Evolutionary conservation across 2,329 filamentous ascomycete species (phyloP).

Genomic region (Colletotrichum sublineola): DNA sequence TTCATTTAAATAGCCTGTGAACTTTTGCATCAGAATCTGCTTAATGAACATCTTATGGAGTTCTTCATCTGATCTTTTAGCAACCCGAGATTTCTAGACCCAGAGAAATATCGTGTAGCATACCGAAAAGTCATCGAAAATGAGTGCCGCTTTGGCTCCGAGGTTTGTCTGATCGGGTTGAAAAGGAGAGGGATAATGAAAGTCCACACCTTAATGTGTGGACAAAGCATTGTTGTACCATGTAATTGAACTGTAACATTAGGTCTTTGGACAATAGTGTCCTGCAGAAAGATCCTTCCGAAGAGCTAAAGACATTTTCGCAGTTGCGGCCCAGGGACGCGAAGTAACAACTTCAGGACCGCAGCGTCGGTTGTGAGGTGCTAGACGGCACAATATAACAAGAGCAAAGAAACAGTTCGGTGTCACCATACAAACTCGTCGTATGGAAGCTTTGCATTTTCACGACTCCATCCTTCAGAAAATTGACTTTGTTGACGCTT

Average conservation of each 20-base stretch:
- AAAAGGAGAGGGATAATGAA: conserved; percentile 49
- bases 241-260: not conserved
- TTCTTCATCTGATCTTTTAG: conserved; percentile 44
- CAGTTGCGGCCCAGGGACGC: conserved; percentile 55
- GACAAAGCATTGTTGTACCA: not conserved
- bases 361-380: conserved; percentile 57
- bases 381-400: conserved; percentile 56
- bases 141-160: conserved; percentile 56
- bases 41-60: conserved; percentile 46
- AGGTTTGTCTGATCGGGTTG: conserved; percentile 52
- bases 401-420: conserved; percentile 52
- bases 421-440: conserved; percentile 44
- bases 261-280: not conserved
- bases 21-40: conserved; percentile 45
- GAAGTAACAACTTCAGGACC: conserved; percentile 54
- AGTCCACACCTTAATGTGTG: conserved; percentile 36
- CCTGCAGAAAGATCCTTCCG: conserved; percentile 51
- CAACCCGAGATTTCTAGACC: conserved; percentile 53
- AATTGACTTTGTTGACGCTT: conserved; percentile 50
- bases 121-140: conserved; percentile 53
- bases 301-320: conserved; percentile 53
- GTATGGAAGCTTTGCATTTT: conserved; percentile 42
- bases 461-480: conserved; percentile 44
- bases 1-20: conserved; percentile 37
- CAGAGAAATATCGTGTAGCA: conserved; percentile 49